phyloP scores from a whole-genome alignment of 139 green algal species.

The Microglena sp. region DNA sequence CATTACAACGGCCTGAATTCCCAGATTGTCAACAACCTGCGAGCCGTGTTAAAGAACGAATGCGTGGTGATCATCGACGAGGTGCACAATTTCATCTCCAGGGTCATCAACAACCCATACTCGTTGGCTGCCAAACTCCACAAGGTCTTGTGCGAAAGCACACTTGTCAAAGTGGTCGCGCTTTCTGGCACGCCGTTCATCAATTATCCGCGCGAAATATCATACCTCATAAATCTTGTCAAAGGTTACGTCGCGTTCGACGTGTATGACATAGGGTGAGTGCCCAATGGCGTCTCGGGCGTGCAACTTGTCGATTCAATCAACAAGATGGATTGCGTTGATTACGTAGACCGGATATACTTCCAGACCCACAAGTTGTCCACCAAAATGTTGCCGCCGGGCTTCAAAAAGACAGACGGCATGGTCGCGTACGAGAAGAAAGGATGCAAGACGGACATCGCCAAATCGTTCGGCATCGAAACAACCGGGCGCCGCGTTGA shows the following conservation, averaged over 20 bases:
- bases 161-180: not conserved
- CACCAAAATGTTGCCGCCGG: not conserved
- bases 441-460: too few relatives aligned
- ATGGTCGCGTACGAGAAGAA: too few relatives aligned
- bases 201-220: conserved; percentile 4
- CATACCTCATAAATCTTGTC: not conserved
- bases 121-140: too few relatives aligned
- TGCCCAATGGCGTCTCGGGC: not conserved
- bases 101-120: conserved; percentile 6
- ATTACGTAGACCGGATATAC: not conserved
- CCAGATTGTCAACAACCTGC: not conserved
- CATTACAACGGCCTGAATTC: conserved; percentile 3
- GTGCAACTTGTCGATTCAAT: not conserved
- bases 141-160: too few relatives aligned
- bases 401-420: not conserved
- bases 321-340: not conserved
- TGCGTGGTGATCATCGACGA: conserved; percentile 10
- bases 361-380: not conserved
- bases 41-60: not conserved
- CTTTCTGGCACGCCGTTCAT: conserved; percentile 10
- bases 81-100: conserved; percentile 10
- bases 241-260: not conserved
- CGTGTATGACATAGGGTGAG: not conserved
- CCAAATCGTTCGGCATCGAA: not conserved
- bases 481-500: not conserved